phyloP scores from a whole-genome alignment of 371 early-diverging fungal genomes.

The Mucor plumbeus region DNA sequence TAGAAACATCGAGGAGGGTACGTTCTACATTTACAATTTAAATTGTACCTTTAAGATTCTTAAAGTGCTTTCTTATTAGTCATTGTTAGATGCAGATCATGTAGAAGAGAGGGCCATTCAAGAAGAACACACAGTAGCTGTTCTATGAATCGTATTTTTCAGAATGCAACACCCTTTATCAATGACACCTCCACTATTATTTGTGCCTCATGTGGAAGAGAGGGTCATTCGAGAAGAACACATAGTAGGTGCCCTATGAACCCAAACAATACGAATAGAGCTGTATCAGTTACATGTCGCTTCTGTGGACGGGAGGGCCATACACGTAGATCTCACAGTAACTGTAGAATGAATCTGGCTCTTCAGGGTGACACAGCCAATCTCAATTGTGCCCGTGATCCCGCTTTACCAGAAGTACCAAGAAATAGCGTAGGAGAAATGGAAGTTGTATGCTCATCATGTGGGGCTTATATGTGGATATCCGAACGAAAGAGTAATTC shows the following conservation, averaged over 20 bases:
- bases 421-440: neutral
- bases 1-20: too few relatives aligned
- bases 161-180: too few relatives aligned
- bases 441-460: neutral
- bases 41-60: too few relatives aligned
- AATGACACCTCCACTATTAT: neutral
- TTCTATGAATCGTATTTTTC: too few relatives aligned
- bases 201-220: neutral
- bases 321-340: neutral
- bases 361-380: neutral
- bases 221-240: neutral
- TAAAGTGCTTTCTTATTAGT: too few relatives aligned
- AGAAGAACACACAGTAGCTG: neutral
- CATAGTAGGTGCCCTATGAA: neutral
- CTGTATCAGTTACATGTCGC: too few relatives aligned
- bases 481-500: neutral
- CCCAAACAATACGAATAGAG: too few relatives aligned
- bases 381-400: neutral
- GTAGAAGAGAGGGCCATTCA: neutral
- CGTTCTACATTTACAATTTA: too few relatives aligned
- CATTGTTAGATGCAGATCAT: too few relatives aligned
- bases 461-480: slow-evolving; percentile 1
- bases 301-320: too few relatives aligned
- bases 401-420: neutral
- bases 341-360: neutral